Conservation (phyloP, 148 eudicot species). For the Camellia lanceoleosa region DNA sequence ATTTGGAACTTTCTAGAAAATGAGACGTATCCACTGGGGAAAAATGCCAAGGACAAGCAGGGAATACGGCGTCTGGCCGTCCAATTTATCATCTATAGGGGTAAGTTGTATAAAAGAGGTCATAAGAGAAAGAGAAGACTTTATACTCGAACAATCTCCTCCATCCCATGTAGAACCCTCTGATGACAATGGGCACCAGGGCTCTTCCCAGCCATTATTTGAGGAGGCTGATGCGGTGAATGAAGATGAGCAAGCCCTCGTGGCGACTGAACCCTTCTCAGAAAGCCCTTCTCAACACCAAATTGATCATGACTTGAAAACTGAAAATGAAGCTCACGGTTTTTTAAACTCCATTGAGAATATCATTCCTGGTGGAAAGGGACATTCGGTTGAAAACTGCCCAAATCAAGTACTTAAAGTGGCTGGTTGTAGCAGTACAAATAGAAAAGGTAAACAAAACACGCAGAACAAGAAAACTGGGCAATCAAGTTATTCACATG, state of each 20-base stretch:
- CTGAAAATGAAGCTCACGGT: slow-evolving; percentile 14
- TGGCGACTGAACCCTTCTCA: slow-evolving; percentile 17
- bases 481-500: slow-evolving; percentile 27
- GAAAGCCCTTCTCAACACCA: slow-evolving; percentile 13
- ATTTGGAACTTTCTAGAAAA: no score
- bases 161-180: slow-evolving; percentile 38
- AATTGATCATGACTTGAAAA: neutral
- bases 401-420: slow-evolving; percentile 10
- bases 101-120: no score
- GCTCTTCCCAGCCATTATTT: slow-evolving; percentile 36
- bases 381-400: slow-evolving; percentile 8
- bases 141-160: slow-evolving; percentile 41
- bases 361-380: slow-evolving; percentile 29
- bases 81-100: no score
- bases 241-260: slow-evolving; percentile 29
- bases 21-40: no score
- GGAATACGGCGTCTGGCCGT: no score
- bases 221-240: slow-evolving; percentile 38
- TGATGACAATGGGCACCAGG: slow-evolving; percentile 44
- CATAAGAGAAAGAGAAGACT: slow-evolving; percentile 75
- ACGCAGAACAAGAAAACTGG: slow-evolving; percentile 28
- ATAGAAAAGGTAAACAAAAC: slow-evolving; percentile 19
- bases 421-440: slow-evolving; percentile 8
- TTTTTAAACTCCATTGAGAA: slow-evolving; percentile 39
- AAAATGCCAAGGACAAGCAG: no score